Evolutionary conservation across 192 early-diverging fungal species (phyloP), one percentile per base, ranked within the genome.

Genomic region (Mortierella antarctica): DNA sequence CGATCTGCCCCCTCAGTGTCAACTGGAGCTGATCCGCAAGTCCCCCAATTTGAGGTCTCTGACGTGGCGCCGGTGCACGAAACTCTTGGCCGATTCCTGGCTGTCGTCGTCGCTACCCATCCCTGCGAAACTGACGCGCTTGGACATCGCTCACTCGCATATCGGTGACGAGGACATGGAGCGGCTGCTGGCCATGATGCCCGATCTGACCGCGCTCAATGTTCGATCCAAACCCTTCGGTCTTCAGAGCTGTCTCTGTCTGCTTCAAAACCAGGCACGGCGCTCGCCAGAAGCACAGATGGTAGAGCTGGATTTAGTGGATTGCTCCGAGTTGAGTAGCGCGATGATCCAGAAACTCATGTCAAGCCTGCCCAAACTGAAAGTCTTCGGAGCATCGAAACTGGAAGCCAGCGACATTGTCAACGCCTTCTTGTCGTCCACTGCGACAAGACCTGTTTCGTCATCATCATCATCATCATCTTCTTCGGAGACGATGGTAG

Each of bases 111-210:
- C 54, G 7, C 21, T 73, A 40, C 42, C 62, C 1, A 15, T 64
- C 6, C 71, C 71, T 41, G n/a, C 1, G 10, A 9, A 7, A 1
- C 48, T 73, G 18, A 65, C 45, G 7, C 14, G 11, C 13, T 50
- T 73, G 40, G 71, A 73, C 57, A 64, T 73, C 11, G 71, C 51
- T 2, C 62, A 73, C 17, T 73, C 71, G 1, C 55, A 73, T 41
- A 41, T 73, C 5, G 39, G 41, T 1, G 71, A 73, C 13, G 59
- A 20, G n/a, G 56, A 58, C 7, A 73, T 73, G 44, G 71, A 61
- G 4, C 47, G 40, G 8, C 17, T 73, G n/a, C 17, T 73, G 21
- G 14, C 40, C 12, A 57, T 65, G 71, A n/a, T 51, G 11, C 71
- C 62, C 2, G 18, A 20, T 50, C 51, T 73, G 14, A 31, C 5